phyloP scores from a whole-genome alignment of 306 rosid genomes.

The Datisca glomerata region DNA sequence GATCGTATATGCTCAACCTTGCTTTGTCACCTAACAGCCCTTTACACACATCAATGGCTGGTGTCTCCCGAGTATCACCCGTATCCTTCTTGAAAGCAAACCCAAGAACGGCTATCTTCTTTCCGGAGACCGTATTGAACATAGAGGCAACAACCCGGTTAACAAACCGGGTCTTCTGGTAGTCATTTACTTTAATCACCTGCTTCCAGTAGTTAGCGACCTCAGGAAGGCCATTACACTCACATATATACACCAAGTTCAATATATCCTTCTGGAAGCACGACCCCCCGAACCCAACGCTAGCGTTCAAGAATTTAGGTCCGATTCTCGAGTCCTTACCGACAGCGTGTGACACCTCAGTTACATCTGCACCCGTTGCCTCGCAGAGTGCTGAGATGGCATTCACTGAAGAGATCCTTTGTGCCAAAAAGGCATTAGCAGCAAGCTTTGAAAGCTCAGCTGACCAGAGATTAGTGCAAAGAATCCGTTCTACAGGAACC shows the following conservation, averaged over 20 bases:
- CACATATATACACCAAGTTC: slow-evolving; percentile 83
- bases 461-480: slow-evolving; percentile 88
- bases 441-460: slow-evolving; percentile 96
- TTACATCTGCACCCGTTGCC: slow-evolving; percentile 88
- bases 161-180: slow-evolving; percentile 75
- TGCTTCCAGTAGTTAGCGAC: no score
- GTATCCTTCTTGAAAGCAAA: no score
- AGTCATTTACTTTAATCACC: slow-evolving; percentile 78
- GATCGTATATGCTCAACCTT: slow-evolving; percentile 8
- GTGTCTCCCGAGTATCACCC: slow-evolving; percentile 5
- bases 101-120: no score
- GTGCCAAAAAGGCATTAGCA: slow-evolving; percentile 89
- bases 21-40: slow-evolving; percentile 6
- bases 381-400: slow-evolving; percentile 91
- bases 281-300: slow-evolving; percentile 92
- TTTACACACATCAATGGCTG: slow-evolving; percentile 9
- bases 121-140: no score
- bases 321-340: slow-evolving; percentile 88
- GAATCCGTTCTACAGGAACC: slow-evolving; percentile 60
- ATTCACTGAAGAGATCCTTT: slow-evolving; percentile 87
- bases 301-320: slow-evolving; percentile 76
- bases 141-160: slow-evolving; percentile 74
- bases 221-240: slow-evolving; percentile 90
- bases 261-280: slow-evolving; percentile 91
- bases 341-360: slow-evolving; percentile 65